A percentile compares a stretch with the other conserved stretches of the same genome.
These are phyloP conservation scores for Penicillium desertorum DNA, from an alignment of 495 filamentous ascomycete genomes.

Conservation along the genomic window DNA sequence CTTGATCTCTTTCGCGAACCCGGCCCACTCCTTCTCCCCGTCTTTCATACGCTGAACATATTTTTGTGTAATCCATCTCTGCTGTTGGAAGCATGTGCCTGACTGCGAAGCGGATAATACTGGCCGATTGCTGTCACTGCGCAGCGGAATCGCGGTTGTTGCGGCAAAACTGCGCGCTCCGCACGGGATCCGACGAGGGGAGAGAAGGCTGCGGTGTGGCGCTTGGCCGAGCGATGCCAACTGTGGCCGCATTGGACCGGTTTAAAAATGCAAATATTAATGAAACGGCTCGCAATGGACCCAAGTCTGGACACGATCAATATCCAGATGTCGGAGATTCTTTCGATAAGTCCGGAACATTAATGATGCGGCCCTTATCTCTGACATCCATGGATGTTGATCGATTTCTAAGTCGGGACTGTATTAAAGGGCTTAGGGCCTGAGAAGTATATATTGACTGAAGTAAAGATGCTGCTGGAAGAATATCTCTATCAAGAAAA, in stretches of 20 bases:
- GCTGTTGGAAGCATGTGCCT: conserved; percentile 25
- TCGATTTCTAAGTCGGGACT: not conserved
- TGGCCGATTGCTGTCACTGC: conserved; percentile 19
- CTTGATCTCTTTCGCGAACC: conserved; percentile 55
- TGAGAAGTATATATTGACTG: not conserved
- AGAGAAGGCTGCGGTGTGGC: conserved; percentile 22
- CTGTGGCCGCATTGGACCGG: conserved; percentile 34
- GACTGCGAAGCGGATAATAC: conserved; percentile 5
- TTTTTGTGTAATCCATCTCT: conserved; percentile 49
- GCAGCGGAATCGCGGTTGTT: conserved; percentile 24
- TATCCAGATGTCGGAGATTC: conserved; percentile 20
- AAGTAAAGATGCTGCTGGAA: not conserved
- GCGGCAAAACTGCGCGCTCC: conserved; percentile 31
- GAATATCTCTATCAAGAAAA: not conserved
- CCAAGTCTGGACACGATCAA: conserved; percentile 12
- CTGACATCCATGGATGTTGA: not conserved
- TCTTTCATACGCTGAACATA: conserved; percentile 52
- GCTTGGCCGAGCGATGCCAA: conserved; percentile 26
- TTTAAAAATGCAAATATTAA: conserved; percentile 4
- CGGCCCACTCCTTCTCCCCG: conserved; percentile 58
- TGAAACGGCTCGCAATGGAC: conserved; percentile 13
- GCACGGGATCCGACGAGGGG: conserved; percentile 18
- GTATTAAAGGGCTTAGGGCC: not conserved
- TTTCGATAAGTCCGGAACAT: conserved; percentile 31
- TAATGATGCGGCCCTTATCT: conserved; percentile 21